phyloP scores from a whole-genome alignment of 352 stramenopile genomes.

The Saprolegnia parasitica region DNA sequence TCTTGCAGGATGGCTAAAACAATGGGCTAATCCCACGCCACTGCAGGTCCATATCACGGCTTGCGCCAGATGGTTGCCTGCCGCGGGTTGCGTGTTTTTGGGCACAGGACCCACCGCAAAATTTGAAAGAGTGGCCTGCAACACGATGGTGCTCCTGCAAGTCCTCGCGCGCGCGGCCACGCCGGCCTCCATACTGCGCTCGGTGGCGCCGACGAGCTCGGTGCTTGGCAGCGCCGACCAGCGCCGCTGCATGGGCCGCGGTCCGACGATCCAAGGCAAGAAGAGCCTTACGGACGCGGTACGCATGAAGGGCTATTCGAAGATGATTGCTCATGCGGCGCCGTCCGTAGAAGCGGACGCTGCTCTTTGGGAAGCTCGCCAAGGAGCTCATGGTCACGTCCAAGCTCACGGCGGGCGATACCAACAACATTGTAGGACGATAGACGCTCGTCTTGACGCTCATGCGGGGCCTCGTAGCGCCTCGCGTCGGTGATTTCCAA shows the following conservation, averaged over 20 bases:
- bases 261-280: constrained; percentile 70
- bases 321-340: not conserved
- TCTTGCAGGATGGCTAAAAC: not conserved
- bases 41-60: not conserved
- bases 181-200: not conserved
- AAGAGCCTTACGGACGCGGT: constrained; percentile 79
- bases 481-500: constrained; percentile 25
- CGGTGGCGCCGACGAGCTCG: not conserved
- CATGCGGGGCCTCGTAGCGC: constrained; percentile 23
- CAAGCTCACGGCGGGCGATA: constrained; percentile 58
- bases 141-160: not conserved
- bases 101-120: not conserved
- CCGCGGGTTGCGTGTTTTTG: not conserved
- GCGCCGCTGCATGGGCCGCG: constrained; percentile 62
- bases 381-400: constrained; percentile 70
- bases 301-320: no score
- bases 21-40: not conserved
- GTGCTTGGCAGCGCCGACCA: constrained; percentile 2
- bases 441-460: not conserved
- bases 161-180: not conserved
- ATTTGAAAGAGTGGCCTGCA: constrained; percentile 1
- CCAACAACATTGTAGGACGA: constrained; percentile 55
- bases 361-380: constrained; percentile 70
- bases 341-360: constrained; percentile 55
- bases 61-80: no score